These are phyloP conservation scores for Coemansia sp. DNA, from an alignment of 192 early-diverging fungal species.

Conservation along the genomic window DNA sequence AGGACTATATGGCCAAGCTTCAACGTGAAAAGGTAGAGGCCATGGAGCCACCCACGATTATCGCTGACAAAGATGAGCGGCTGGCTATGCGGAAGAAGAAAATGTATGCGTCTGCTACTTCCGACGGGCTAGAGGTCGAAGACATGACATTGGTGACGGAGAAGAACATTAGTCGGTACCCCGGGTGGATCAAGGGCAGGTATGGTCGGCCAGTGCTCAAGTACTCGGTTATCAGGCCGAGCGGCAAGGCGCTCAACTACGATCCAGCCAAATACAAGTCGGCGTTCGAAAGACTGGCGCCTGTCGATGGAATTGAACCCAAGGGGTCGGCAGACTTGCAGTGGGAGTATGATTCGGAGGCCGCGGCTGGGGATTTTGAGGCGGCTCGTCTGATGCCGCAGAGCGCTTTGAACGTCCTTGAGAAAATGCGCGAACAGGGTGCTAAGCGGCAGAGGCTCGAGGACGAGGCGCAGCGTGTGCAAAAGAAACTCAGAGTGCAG, in stretches of 20 bases:
- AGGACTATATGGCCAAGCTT: slow-evolving; percentile 59
- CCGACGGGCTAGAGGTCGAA: slow-evolving; percentile 55
- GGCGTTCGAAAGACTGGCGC: slow-evolving; percentile 59
- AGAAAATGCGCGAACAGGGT: slow-evolving; percentile 1
- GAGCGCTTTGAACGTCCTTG: slow-evolving; percentile 6
- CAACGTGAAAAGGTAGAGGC: slow-evolving; percentile 56
- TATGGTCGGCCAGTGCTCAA: slow-evolving; percentile 76
- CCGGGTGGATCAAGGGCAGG: slow-evolving; percentile 69
- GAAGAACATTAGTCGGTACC: slow-evolving; percentile 64
- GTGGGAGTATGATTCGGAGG: slow-evolving; percentile 47
- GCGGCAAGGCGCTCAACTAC: slow-evolving; percentile 64
- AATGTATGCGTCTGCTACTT: slow-evolving; percentile 29
- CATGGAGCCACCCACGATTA: slow-evolving; percentile 2
- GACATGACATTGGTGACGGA: slow-evolving; percentile 75
- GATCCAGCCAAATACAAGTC: slow-evolving; percentile 73
- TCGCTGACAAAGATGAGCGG: slow-evolving; percentile 34
- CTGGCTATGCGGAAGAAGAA: slow-evolving; percentile 34
- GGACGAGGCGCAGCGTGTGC: slow-evolving; percentile 13
- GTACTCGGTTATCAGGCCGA: slow-evolving; percentile 61
- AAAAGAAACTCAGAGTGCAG: slow-evolving; percentile 9
- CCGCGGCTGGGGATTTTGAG: slow-evolving; percentile 24
- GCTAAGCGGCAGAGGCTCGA: slow-evolving; percentile 14
- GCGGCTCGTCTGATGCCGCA: slow-evolving; percentile 25
- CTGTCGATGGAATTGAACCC: slow-evolving; percentile 1
- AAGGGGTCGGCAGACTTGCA: slow-evolving; percentile 27